Evolutionary conservation across 1,139 yeast genomes (phyloP).

Genomic region (Suhomyces bokatorum): DNA sequence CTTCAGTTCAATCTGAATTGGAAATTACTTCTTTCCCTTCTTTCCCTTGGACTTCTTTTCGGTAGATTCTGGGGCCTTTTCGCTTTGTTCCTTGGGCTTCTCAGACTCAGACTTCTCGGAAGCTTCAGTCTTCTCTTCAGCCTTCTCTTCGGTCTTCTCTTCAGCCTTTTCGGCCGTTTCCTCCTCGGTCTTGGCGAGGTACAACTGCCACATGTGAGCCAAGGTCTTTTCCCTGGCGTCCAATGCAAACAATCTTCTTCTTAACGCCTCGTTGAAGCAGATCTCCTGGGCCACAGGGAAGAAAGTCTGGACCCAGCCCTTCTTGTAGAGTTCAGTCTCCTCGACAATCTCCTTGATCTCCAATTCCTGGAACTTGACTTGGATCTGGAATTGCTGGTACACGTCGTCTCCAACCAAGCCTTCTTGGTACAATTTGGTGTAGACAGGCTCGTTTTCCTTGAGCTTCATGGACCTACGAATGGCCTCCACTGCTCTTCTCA

Average conservation of each 20-base stretch:
- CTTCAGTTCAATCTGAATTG: background rate
- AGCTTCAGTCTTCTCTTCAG: background rate
- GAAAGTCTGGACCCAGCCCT: slow-evolving; percentile 78
- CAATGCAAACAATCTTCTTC: slow-evolving; percentile 74
- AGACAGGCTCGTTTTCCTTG: slow-evolving; percentile 69
- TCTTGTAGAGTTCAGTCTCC: slow-evolving; percentile 72
- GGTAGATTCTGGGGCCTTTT: background rate
- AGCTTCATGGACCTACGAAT: slow-evolving; percentile 66
- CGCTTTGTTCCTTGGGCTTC: background rate
- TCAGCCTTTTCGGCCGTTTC: background rate
- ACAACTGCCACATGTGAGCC: slow-evolving; percentile 51
- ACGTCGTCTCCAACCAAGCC: slow-evolving; percentile 92
- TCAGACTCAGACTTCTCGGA: background rate
- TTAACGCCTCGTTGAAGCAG: slow-evolving; percentile 86
- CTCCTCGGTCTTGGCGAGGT: slow-evolving; percentile 17
- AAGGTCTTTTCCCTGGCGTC: slow-evolving; percentile 53
- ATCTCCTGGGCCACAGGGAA: slow-evolving; percentile 85
- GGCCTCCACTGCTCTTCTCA: slow-evolving; percentile 73
- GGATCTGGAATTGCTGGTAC: slow-evolving; percentile 76
- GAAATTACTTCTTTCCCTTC: background rate
- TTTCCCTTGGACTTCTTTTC: background rate
- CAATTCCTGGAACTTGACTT: slow-evolving; percentile 72
- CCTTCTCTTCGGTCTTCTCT: background rate
- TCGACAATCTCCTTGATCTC: slow-evolving; percentile 77
- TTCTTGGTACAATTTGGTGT: slow-evolving; percentile 72